Evolutionary conservation across 202 grass and related monocot species (phyloP).

Genomic region (Schoenoplectus tabernaemontani): DNA sequence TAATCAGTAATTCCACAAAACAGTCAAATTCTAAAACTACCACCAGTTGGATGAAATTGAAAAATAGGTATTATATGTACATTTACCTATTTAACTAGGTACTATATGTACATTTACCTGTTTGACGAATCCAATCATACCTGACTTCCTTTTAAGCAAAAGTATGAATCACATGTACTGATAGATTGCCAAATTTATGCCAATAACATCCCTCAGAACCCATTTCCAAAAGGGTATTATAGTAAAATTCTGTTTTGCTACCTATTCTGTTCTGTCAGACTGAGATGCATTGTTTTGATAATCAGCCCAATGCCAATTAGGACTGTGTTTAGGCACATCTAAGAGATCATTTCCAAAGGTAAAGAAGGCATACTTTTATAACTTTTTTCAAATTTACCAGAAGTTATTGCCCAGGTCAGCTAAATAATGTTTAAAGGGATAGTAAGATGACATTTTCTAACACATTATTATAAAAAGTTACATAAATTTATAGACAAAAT

Average conservation of each 20-base stretch:
- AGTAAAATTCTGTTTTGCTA: not conserved
- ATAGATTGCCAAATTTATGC: not conserved
- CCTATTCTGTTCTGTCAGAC: not conserved
- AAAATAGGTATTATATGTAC: not conserved
- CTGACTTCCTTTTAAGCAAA: not conserved
- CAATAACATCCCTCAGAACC: not conserved
- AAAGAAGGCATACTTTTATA: too few species aligned
- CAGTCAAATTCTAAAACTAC: not conserved
- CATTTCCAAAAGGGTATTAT: not conserved
- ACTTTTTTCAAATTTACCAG: not conserved
- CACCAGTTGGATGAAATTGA: not conserved
- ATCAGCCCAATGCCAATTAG: not conserved
- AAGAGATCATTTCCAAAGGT: not conserved
- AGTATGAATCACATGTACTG: not conserved
- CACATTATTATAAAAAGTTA: not conserved
- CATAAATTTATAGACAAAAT: not conserved
- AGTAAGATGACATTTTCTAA: not conserved
- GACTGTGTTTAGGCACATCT: not conserved
- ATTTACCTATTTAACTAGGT: too few species aligned
- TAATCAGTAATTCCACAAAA: not conserved
- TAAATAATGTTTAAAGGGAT: not conserved
- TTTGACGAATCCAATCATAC: too few species aligned
- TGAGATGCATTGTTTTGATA: not conserved
- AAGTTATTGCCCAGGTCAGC: not conserved
- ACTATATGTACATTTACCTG: too few species aligned